These are phyloP conservation scores for Hypericum androsaemum DNA, from an alignment of 345 rosid species.

Conservation along the genomic window DNA sequence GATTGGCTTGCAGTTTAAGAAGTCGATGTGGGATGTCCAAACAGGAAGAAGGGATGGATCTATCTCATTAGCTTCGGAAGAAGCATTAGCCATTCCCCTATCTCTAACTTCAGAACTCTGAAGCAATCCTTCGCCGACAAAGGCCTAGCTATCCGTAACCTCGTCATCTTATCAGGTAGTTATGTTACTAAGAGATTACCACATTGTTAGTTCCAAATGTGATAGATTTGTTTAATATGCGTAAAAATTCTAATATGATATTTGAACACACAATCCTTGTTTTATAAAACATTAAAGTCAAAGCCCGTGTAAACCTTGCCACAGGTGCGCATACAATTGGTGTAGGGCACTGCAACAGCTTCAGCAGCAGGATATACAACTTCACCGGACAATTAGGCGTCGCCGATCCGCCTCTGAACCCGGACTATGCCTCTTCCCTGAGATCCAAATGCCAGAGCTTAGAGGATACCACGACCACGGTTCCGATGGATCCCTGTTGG, in stretches of 20 bases:
- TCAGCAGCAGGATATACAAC: constrained; percentile 52
- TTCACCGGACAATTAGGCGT: constrained; percentile 44
- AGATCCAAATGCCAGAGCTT: constrained; percentile 59
- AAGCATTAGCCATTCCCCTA: constrained; percentile 61
- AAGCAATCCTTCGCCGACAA: constrained; percentile 40
- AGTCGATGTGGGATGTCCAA: constrained; percentile 97
- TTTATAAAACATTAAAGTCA: too few relatives aligned
- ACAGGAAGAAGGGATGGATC: constrained; percentile 71
- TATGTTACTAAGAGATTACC: too few relatives aligned
- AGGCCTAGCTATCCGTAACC: constrained; percentile 60
- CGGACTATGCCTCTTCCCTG: constrained; percentile 53
- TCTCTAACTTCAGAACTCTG: constrained; percentile 47
- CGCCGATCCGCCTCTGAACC: constrained; percentile 59
- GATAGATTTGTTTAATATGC: too few relatives aligned
- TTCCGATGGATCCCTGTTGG: constrained; percentile 83
- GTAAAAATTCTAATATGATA: too few relatives aligned
- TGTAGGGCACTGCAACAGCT: constrained; percentile 53
- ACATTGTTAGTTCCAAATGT: too few relatives aligned
- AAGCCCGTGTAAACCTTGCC: too few relatives aligned
- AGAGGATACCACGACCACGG: constrained; percentile 45
- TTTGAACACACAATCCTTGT: too few relatives aligned
- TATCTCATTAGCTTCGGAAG: constrained; percentile 47
- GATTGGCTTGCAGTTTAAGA: constrained; percentile 6
- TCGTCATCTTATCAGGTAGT: neutral
- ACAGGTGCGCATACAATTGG: constrained; percentile 90